Conservation (phyloP, 176 grass and related monocot genomes). For the Olyra latifolia region DNA sequence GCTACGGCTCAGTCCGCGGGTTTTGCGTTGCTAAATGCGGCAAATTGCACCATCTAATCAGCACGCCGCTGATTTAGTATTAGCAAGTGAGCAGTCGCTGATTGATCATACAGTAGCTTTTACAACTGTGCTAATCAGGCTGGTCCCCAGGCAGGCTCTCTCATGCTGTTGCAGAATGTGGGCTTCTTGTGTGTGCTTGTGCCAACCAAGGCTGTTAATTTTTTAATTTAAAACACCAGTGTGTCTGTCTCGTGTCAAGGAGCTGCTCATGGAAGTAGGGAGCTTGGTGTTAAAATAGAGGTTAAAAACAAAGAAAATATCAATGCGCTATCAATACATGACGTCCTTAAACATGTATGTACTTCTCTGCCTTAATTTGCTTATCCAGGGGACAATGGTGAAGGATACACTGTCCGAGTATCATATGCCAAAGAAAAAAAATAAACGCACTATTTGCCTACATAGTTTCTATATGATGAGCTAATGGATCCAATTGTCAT, state of each 20-base stretch:
- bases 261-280: neutral
- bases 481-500: neutral
- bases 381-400: too few species aligned
- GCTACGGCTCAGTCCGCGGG: too few species aligned
- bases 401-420: neutral
- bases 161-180: neutral
- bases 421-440: neutral
- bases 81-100: neutral
- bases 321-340: neutral
- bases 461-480: neutral
- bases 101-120: neutral
- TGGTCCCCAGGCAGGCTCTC: neutral
- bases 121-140: neutral
- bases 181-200: neutral
- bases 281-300: neutral
- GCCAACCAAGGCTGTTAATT: too few species aligned
- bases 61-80: neutral
- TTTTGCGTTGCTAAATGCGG: constrained; percentile 18
- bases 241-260: too few species aligned
- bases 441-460: neutral
- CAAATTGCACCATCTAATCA: neutral
- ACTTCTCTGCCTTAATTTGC: too few species aligned
- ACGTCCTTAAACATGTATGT: too few species aligned
- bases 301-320: neutral
- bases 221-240: too few species aligned